Percentiles rank a stretch among this genome's conserved stretches.
phyloP scores from a whole-genome alignment of 2,329 filamentous ascomycete species.

The Bretziella fagacearum region DNA sequence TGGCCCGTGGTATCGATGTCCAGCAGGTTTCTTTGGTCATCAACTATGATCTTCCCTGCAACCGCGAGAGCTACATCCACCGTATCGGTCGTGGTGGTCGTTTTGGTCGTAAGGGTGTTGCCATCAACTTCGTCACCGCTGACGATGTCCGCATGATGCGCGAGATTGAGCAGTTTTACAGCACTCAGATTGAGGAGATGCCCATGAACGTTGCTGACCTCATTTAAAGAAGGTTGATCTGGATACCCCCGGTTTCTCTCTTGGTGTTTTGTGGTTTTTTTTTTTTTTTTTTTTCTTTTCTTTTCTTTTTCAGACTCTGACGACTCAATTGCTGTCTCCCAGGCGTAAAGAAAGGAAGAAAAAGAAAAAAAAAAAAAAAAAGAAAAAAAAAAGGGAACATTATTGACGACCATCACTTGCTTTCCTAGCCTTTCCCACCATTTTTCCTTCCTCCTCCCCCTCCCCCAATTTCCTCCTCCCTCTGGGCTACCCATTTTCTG shows the following conservation, averaged over 20 bases:
- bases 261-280: background rate
- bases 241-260: conserved; percentile 9
- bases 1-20: conserved; percentile 99
- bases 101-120: conserved; percentile 99
- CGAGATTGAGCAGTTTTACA: conserved; percentile 99
- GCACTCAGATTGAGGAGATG: conserved; percentile 99
- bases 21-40: conserved; percentile 99
- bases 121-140: conserved; percentile 99
- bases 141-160: conserved; percentile 99
- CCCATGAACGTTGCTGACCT: conserved; percentile 80
- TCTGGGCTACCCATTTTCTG: no score
- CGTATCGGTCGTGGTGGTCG: conserved; percentile 98
- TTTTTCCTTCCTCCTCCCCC: background rate
- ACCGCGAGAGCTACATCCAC: conserved; percentile 99
- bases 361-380: background rate
- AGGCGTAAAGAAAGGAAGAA: no score
- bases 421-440: background rate
- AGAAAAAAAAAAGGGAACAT: background rate
- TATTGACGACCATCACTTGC: conserved; percentile 1
- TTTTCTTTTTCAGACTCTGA: conserved; percentile 5
- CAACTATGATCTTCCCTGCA: conserved; percentile 98
- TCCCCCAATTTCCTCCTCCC: background rate
- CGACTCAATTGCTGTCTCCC: background rate
- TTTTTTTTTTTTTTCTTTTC: conserved; percentile 5
- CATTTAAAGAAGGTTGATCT: conserved; percentile 34